Evolutionary conservation across 768 basidiomycete genomes (phyloP).

Genomic region (Termitomyces sp.): DNA sequence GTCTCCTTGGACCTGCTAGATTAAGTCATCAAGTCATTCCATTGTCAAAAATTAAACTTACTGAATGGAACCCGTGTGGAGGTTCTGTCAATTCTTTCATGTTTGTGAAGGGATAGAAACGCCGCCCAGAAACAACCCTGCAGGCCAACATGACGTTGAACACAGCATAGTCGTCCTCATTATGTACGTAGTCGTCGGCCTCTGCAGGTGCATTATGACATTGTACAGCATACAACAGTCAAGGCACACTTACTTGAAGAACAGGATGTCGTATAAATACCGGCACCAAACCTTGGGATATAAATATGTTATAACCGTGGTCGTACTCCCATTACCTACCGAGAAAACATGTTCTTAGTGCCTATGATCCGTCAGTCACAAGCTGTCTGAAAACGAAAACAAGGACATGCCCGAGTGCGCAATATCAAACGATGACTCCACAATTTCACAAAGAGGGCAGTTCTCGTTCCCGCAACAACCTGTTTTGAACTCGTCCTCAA

Average conservation of each 20-base stretch:
- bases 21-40: neutral
- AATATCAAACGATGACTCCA: conserved; percentile 60
- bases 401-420: conserved; percentile 48
- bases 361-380: conserved; percentile 25
- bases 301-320: neutral
- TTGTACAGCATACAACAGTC: neutral
- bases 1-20: neutral
- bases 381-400: neutral
- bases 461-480: conserved; percentile 45
- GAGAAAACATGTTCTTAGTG: conserved; percentile 52
- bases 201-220: conserved; percentile 35
- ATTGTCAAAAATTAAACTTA: conserved; percentile 20
- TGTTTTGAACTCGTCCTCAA: conserved; percentile 44
- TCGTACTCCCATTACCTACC: conserved; percentile 26
- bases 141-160: conserved; percentile 46
- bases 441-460: conserved; percentile 56
- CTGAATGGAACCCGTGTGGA: conserved; percentile 61
- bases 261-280: conserved; percentile 63
- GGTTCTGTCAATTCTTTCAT: conserved; percentile 46
- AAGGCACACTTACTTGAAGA: conserved; percentile 53
- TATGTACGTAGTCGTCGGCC: conserved; percentile 59
- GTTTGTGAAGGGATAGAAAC: conserved; percentile 48
- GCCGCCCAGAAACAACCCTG: conserved; percentile 61
- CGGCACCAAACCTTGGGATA: conserved; percentile 54
- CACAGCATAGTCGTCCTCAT: conserved; percentile 39